These are phyloP conservation scores for Cutaneotrichosporon sp. DNA, from an alignment of 1,284 basidiomycete species.

Conservation along the genomic window DNA sequence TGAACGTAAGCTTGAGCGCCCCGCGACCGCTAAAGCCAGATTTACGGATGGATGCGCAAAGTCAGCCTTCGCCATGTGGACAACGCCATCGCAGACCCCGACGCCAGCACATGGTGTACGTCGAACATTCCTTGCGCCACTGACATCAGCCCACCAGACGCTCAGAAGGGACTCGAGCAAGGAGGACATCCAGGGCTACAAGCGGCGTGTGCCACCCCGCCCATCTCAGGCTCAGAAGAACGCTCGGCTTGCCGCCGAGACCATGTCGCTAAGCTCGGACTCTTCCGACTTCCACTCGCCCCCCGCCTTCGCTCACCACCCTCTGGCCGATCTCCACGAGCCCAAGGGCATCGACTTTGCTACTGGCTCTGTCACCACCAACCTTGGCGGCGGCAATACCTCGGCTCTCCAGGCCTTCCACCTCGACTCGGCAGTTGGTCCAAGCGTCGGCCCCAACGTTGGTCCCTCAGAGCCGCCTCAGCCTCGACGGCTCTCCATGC, in stretches of 20 bases:
- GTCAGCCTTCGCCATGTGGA: constrained; percentile 81
- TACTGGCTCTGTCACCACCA: background rate
- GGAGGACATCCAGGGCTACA: constrained; percentile 84
- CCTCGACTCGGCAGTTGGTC: background rate
- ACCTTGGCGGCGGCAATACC: background rate
- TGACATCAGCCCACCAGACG: constrained; percentile 71
- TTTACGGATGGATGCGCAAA: constrained; percentile 94
- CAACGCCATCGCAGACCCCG: constrained; percentile 85
- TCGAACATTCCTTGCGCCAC: constrained; percentile 28
- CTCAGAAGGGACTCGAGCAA: constrained; percentile 81
- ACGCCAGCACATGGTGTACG: constrained; percentile 91
- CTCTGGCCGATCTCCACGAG: background rate
- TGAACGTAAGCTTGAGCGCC: constrained; percentile 66
- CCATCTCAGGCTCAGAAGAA: constrained; percentile 73
- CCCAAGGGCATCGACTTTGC: background rate
- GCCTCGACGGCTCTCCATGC: background rate
- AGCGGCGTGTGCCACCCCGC: constrained; percentile 87
- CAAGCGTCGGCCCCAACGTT: background rate
- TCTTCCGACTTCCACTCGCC: constrained; percentile 30
- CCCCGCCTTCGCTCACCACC: constrained; percentile 14
- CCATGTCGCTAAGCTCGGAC: constrained; percentile 30
- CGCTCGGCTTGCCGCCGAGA: constrained; percentile 18
- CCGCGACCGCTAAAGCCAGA: constrained; percentile 57
- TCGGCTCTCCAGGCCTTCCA: background rate
- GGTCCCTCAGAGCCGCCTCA: background rate